phyloP scores from a whole-genome alignment of 768 basidiomycete species.

The Tricholomella constricta region DNA sequence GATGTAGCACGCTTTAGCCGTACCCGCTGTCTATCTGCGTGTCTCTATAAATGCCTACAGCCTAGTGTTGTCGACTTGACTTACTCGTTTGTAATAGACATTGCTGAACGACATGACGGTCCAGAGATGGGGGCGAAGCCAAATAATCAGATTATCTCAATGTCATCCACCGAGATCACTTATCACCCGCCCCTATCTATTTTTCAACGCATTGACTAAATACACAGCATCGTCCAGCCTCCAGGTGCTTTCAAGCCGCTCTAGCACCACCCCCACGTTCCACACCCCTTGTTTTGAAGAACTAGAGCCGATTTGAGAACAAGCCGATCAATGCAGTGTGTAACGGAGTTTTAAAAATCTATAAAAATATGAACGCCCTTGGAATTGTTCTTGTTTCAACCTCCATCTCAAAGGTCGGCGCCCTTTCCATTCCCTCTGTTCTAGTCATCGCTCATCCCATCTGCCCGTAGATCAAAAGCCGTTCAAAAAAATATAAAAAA shows the following conservation, averaged over 20 bases:
- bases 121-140: not conserved
- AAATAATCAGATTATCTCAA: not conserved
- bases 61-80: conserved; percentile 23
- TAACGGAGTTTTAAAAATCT: conserved; percentile 45
- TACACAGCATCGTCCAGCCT: not conserved
- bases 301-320: not conserved
- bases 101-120: conserved; percentile 72
- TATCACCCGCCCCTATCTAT: no score
- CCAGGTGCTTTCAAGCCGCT: not conserved
- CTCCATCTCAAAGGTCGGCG: conserved; percentile 70
- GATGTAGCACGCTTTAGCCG: conserved; percentile 74
- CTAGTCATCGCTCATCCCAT: conserved; percentile 15
- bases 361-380: conserved; percentile 32
- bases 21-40: conserved; percentile 65
- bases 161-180: not conserved
- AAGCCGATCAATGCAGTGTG: conserved; percentile 1
- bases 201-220: not conserved
- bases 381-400: conserved; percentile 45
- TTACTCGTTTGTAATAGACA: conserved; percentile 87
- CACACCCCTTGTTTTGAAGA: not conserved
- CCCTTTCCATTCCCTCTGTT: conserved; percentile 21
- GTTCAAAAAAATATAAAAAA: conserved; percentile 67
- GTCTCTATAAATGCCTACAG: conserved; percentile 13
- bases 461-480: conserved; percentile 51
- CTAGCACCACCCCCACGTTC: not conserved